Evolutionary conservation across 2,329 filamentous ascomycete genomes (phyloP), one percentile per base, ranked within the genome.

Genomic region (Colletotrichum sp.): DNA sequence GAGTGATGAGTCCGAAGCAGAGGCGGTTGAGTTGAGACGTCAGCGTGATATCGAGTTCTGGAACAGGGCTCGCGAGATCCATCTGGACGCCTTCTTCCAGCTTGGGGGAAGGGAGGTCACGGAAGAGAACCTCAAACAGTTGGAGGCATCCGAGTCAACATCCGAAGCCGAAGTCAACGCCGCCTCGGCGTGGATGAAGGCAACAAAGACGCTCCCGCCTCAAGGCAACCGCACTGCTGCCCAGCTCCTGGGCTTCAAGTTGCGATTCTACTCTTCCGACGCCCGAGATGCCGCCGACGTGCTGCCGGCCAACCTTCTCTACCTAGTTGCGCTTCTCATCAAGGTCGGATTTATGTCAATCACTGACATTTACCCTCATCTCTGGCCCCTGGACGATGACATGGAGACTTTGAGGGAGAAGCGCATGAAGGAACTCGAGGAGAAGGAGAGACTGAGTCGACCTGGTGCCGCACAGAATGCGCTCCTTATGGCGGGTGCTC

Each of bases 291-390:
- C 93, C 70, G 88, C 90, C 2, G 97, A 99, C 81, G 89, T 93
- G 4, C 89, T 99, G 3, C 97, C 97, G 0, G 95, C 97, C 52
- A 99, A 99, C 80, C 89, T 99, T 4, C 95, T 99, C 34, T 98
- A 97, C 79, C 90, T 99, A 21, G 94, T 96, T 0, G 96, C 97
- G 2, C 90, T 99, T 39, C 91, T 99, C 34, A 96, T 99, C 85
- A 99, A 99, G 85, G 95, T 98, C 78, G 98, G 97, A 2, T 99
- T 99, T 83, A 95, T 99, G 75, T 98, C 97, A 2, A 87, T 99
- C 8, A 91, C 92, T 68, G 97, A 99, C 82, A 88, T 99, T 2
- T 99, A 98, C 83, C 93, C 96, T 18, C 97, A 99, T 83, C 90
- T 99, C 1, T 98, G 96, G 87, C 95, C 97, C 9, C 87, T 90